Conservation (phyloP, 768 basidiomycete species). For the Tylopilus sp. region DNA sequence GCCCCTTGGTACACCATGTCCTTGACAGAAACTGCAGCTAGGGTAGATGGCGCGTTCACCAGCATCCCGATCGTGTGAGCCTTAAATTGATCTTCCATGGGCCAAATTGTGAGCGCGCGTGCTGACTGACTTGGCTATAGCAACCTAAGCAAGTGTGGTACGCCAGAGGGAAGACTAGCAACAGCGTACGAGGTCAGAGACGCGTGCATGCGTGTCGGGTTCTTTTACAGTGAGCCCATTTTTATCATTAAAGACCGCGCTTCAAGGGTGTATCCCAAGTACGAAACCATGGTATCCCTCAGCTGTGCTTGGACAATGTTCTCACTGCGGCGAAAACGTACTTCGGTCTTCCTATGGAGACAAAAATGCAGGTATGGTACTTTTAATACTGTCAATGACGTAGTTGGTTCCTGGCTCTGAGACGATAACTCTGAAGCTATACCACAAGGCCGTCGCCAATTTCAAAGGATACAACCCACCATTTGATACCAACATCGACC, state of each 20-base stretch:
- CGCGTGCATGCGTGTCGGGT: conserved; percentile 80
- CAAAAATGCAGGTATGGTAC: conserved; percentile 59
- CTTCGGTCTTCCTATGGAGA: conserved; percentile 59
- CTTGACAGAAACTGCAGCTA: conserved; percentile 16
- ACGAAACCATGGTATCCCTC: conserved; percentile 70
- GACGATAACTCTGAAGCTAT: conserved; percentile 42
- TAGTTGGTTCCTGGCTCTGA: neutral
- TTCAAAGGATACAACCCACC: conserved; percentile 78
- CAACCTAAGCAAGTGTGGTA: conserved; percentile 19
- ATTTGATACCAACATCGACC: conserved; percentile 71
- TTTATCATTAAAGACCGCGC: neutral
- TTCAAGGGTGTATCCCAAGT: conserved; percentile 41
- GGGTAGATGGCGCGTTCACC: conserved; percentile 18
- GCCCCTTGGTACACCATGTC: too few species aligned
- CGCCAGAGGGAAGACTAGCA: conserved; percentile 32
- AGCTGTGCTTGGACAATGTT: conserved; percentile 42
- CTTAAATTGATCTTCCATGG: neutral
- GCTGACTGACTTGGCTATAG: conserved; percentile 5
- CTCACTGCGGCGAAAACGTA: conserved; percentile 54
- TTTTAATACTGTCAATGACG: neutral
- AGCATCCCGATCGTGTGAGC: conserved; percentile 28
- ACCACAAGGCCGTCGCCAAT: conserved; percentile 61
- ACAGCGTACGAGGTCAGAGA: conserved; percentile 61
- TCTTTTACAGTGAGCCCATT: conserved; percentile 65
- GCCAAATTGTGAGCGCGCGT: neutral